A percentile compares a stretch with the other conserved stretches of the same genome.
Conservation (phyloP, 345 rosid genomes). For the Lepidium didymum region DNA sequence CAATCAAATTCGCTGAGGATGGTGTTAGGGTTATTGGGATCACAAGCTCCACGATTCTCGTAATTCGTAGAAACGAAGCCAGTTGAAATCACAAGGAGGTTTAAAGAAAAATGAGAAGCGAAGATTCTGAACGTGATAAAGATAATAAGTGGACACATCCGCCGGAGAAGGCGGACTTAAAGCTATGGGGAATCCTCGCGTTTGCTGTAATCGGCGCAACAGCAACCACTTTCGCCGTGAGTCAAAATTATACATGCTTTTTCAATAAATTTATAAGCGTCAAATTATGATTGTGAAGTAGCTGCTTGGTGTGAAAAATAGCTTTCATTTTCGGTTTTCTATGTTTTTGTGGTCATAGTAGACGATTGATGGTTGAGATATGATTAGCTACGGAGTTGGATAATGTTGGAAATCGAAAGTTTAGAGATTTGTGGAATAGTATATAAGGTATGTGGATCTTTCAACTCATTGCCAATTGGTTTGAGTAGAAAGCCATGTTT, state of each 20-base stretch:
- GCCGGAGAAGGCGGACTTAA: conserved; percentile 39
- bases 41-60: background rate
- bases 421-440: too few species aligned
- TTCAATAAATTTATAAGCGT: too few species aligned
- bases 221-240: conserved; percentile 78
- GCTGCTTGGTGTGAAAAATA: background rate
- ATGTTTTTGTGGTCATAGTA: background rate
- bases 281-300: background rate
- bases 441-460: too few species aligned
- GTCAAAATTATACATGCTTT: background rate
- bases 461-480: too few species aligned
- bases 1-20: conserved; percentile 20
- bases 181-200: conserved; percentile 68
- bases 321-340: background rate
- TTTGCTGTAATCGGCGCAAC: conserved; percentile 88
- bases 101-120: conserved; percentile 31
- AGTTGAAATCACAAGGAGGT: background rate
- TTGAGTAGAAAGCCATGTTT: too few species aligned
- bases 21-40: conserved; percentile 21
- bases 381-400: background rate
- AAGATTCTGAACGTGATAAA: conserved; percentile 36
- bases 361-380: background rate
- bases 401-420: too few species aligned
- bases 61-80: background rate
- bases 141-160: conserved; percentile 31